Percentiles rank a stretch among this genome's conserved stretches.
phyloP scores from a whole-genome alignment of 108 stramenopile genomes.

The Nitzschia sp. region DNA sequence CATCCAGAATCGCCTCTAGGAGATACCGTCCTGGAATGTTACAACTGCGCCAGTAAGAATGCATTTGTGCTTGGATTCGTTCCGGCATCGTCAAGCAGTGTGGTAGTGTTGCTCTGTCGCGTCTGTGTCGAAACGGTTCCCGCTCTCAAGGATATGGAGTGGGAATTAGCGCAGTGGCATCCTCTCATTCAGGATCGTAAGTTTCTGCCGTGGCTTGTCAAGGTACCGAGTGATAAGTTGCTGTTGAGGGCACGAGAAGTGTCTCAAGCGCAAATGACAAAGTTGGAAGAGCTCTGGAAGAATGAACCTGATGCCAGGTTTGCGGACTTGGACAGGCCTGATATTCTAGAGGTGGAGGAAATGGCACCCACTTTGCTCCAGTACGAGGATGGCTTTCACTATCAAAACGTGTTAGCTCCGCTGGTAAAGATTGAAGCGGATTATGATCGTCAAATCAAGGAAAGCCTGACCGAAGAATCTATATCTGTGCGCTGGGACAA shows the following conservation, averaged over 20 bases:
- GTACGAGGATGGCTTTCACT: constrained; percentile 98
- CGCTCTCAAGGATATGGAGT: constrained; percentile 96
- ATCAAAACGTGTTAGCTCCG: constrained; percentile 96
- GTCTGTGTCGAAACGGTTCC: constrained; percentile 94
- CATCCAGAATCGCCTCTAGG: constrained; percentile 93
- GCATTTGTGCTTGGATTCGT: constrained; percentile 98
- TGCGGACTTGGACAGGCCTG: constrained; percentile 88
- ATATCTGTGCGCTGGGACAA: constrained; percentile 93
- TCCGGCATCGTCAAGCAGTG: constrained; percentile 83
- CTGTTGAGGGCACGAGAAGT: constrained; percentile 83
- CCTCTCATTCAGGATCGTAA: constrained; percentile 94
- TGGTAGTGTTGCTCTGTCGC: constrained; percentile 96
- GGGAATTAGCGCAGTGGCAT: constrained; percentile 96
- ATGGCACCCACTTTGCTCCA: constrained; percentile 78
- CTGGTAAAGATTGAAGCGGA: constrained; percentile 98
- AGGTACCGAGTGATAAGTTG: constrained; percentile 82
- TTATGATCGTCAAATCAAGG: constrained; percentile 96
- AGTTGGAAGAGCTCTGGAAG: constrained; percentile 96
- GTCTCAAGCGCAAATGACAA: constrained; percentile 88
- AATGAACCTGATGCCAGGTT: constrained; percentile 89
- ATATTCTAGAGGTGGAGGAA: constrained; percentile 86
- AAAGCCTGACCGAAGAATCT: constrained; percentile 86
- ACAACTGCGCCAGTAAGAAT: constrained; percentile 96
- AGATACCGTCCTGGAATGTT: constrained; percentile 95
- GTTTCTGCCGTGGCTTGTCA: constrained; percentile 93